A percentile compares a stretch with the other conserved stretches of the same genome.
phyloP scores from a whole-genome alignment of 192 early-diverging fungal genomes.

The Coemansia sp. region DNA sequence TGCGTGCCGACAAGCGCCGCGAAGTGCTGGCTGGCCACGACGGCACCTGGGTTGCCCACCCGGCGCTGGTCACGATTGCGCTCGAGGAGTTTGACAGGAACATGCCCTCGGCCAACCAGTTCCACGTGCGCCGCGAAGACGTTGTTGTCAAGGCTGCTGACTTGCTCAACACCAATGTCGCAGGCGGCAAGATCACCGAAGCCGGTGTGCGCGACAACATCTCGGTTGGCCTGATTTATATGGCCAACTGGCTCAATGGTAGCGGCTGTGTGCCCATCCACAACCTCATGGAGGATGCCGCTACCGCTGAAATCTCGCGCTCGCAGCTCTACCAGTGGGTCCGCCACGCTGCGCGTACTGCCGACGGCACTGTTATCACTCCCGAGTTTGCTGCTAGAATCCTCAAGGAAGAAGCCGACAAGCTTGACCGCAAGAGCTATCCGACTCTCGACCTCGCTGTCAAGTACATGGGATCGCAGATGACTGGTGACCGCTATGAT shows the following conservation, averaged over 20 bases:
- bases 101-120: slow-evolving; percentile 97
- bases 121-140: slow-evolving; percentile 89
- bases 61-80: slow-evolving; percentile 91
- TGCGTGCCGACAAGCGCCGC: slow-evolving; percentile 92
- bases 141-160: slow-evolving; percentile 81
- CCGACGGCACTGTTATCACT: slow-evolving; percentile 80
- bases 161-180: slow-evolving; percentile 76
- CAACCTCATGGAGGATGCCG: slow-evolving; percentile 98
- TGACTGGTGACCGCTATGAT: slow-evolving; percentile 80
- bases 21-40: slow-evolving; percentile 96
- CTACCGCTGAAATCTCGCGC: slow-evolving; percentile 96
- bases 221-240: slow-evolving; percentile 89
- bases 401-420: slow-evolving; percentile 87
- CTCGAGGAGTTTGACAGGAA: slow-evolving; percentile 88
- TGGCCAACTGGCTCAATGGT: slow-evolving; percentile 95
- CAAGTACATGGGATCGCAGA: slow-evolving; percentile 71
- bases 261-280: slow-evolving; percentile 97
- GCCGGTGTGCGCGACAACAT: slow-evolving; percentile 90
- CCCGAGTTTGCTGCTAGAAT: slow-evolving; percentile 72
- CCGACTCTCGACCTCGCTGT: slow-evolving; percentile 57
- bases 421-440: slow-evolving; percentile 62
- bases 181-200: slow-evolving; percentile 81
- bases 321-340: slow-evolving; percentile 99
- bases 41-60: slow-evolving; percentile 97
- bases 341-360: slow-evolving; percentile 77